Evolutionary conservation across 176 grass and related monocot species (phyloP).

Genomic region (Zea luxurians): DNA sequence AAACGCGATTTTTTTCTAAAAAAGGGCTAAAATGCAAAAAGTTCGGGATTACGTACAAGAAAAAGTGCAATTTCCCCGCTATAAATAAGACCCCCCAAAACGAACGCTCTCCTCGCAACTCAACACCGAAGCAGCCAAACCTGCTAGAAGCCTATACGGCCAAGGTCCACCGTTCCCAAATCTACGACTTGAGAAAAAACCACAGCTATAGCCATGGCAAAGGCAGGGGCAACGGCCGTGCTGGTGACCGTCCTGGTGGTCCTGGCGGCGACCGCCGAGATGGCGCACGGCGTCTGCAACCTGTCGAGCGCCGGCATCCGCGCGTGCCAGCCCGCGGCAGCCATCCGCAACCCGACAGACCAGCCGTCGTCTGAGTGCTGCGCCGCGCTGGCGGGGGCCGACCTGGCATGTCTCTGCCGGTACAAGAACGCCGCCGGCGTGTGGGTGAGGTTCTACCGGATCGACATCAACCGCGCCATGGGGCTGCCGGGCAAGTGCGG

Average conservation of each 20-base stretch:
- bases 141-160: neutral
- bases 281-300: constrained; percentile 52
- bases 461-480: constrained; percentile 64
- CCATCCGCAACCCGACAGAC: constrained; percentile 32
- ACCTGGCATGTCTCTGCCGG: constrained; percentile 59
- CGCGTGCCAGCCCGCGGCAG: constrained; percentile 52
- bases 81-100: neutral
- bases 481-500: constrained; percentile 54
- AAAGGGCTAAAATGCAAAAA: too few relatives aligned
- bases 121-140: neutral
- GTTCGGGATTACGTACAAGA: too few relatives aligned
- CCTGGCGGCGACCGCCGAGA: neutral
- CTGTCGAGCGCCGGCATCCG: constrained; percentile 23
- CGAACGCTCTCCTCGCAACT: neutral
- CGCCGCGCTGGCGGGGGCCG: constrained; percentile 31
- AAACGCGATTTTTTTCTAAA: too few relatives aligned
- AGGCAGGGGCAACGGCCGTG: neutral
- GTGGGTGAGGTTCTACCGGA: constrained; percentile 38
- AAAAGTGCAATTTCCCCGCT: neutral
- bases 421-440: constrained; percentile 37
- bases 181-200: neutral
- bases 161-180: neutral
- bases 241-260: constrained; percentile 20
- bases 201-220: neutral
- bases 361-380: constrained; percentile 45